phyloP scores from a whole-genome alignment of 257 asterid genomes.

The Fraxinus cuspidata region DNA sequence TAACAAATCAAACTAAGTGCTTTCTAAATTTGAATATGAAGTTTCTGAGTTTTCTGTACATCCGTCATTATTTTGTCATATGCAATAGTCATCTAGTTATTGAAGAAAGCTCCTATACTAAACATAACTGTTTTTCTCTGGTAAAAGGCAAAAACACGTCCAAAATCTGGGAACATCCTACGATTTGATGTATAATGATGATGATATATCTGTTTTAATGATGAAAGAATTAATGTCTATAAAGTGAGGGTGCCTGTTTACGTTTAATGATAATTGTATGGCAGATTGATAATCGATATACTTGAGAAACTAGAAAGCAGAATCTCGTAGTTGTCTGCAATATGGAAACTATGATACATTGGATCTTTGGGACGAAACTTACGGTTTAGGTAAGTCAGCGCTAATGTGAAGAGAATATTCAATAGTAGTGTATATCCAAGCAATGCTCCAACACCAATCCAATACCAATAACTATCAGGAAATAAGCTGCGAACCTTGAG shows the following conservation, averaged over 20 bases:
- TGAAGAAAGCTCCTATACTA: not conserved
- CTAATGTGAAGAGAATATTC: slow-evolving; percentile 51
- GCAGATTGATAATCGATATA: not conserved
- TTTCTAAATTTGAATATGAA: not conserved
- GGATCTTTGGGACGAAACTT: slow-evolving; percentile 40
- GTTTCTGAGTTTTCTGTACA: not conserved
- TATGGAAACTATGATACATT: not conserved
- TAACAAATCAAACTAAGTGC: not conserved
- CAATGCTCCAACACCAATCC: slow-evolving; percentile 68
- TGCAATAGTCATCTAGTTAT: not conserved
- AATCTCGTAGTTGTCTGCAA: slow-evolving; percentile 25
- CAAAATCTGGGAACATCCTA: not conserved
- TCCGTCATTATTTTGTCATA: not conserved
- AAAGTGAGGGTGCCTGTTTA: not conserved
- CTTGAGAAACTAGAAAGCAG: slow-evolving; percentile 5
- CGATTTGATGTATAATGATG: not conserved
- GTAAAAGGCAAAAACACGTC: not conserved
- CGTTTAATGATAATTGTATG: not conserved
- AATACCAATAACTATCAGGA: slow-evolving; percentile 58
- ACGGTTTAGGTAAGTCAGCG: slow-evolving; percentile 71
- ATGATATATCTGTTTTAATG: not conserved
- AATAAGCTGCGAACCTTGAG: slow-evolving; percentile 59
- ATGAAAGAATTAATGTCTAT: not conserved
- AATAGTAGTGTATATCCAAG: slow-evolving; percentile 58
- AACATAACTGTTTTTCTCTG: not conserved